Evolutionary conservation across 495 filamentous ascomycete species (phyloP), one percentile per base, ranked within the genome.

Genomic region (Daldinia vernicosa): DNA sequence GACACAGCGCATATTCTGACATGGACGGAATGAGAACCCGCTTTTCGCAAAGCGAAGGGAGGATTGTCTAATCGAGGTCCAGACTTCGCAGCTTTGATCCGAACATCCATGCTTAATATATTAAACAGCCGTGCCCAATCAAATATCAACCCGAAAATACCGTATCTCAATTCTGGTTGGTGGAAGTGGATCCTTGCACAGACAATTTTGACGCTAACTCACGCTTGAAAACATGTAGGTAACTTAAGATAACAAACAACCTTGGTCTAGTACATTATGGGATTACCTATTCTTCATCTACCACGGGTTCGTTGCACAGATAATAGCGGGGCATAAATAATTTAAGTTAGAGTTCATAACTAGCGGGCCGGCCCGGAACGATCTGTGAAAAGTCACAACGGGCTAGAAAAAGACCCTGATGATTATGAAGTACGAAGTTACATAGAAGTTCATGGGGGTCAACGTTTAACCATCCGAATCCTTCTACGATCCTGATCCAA

Each of bases 31-130:
- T 55, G 28, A 33, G 26, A 45, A 47, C 22, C 47, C 7, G 50
- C 22, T 28, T 26, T 56, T 56, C 27, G 50, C 14, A 55, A 64
- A 47, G 26, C 51, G 35, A 55, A n/a, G 50, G 22, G 24, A 7
- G 30, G 19, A 56, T 56, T 35, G 27, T 33, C 37, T 56, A 45
- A 63, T 54, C 8, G 22, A 52, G 24, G 47, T 19, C 8, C 47
- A 28, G 47, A 52, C 24, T 27, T 28, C 17, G 40, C 40, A 45
- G 40, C 6, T 19, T 19, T 45, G 17, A 9, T 19, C 40, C 15
- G 15, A 45, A 45, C 40, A 43, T 8, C 40, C 40, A 45, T 45
- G 40, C 37, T 45, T 17, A n/a, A n/a, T 40, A 40, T 40, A 40
- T 15, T 4, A 40, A 4, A n/a, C 35, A 39, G 0, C 12, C 3